phyloP scores from a whole-genome alignment of 2,329 filamentous ascomycete genomes.

The Colletotrichum horii region DNA sequence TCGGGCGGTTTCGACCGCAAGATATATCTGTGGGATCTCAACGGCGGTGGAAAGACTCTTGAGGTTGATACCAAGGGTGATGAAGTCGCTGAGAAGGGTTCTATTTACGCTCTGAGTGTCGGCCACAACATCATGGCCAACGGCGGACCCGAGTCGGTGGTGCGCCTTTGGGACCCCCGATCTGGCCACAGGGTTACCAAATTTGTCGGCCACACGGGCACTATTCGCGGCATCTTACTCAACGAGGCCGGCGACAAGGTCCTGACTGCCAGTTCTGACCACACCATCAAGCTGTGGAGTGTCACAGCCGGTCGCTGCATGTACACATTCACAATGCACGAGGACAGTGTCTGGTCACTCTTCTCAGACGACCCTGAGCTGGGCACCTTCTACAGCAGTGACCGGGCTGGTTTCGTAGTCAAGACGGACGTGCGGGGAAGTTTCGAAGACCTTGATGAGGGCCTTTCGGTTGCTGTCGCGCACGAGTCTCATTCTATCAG shows the following conservation, averaged over 20 bases:
- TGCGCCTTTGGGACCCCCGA: slow-evolving; percentile 89
- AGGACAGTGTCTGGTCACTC: slow-evolving; percentile 95
- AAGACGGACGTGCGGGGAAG: slow-evolving; percentile 89
- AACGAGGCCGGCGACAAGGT: slow-evolving; percentile 89
- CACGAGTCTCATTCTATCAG: slow-evolving; percentile 88
- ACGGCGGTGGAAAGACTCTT: slow-evolving; percentile 82
- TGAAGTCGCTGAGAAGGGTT: slow-evolving; percentile 87
- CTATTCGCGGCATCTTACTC: slow-evolving; percentile 88
- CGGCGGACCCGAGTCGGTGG: slow-evolving; percentile 91
- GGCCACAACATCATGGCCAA: slow-evolving; percentile 84
- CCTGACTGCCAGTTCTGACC: slow-evolving; percentile 92
- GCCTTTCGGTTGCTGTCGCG: slow-evolving; percentile 85
- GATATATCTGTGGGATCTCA: slow-evolving; percentile 92
- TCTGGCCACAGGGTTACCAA: slow-evolving; percentile 92
- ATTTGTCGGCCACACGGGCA: slow-evolving; percentile 95
- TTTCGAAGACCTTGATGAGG: slow-evolving; percentile 76
- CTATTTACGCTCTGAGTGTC: slow-evolving; percentile 87
- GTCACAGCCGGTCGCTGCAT: slow-evolving; percentile 94
- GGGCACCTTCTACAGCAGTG: slow-evolving; percentile 91
- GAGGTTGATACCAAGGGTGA: slow-evolving; percentile 87
- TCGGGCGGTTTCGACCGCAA: slow-evolving; percentile 93
- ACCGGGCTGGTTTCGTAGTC: slow-evolving; percentile 90
- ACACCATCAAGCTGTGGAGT: slow-evolving; percentile 98
- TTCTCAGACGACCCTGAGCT: slow-evolving; percentile 88
- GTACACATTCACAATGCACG: slow-evolving; percentile 99